phyloP scores from a whole-genome alignment of 805 yeast genomes.

The Suhomyces kilbournensis region DNA sequence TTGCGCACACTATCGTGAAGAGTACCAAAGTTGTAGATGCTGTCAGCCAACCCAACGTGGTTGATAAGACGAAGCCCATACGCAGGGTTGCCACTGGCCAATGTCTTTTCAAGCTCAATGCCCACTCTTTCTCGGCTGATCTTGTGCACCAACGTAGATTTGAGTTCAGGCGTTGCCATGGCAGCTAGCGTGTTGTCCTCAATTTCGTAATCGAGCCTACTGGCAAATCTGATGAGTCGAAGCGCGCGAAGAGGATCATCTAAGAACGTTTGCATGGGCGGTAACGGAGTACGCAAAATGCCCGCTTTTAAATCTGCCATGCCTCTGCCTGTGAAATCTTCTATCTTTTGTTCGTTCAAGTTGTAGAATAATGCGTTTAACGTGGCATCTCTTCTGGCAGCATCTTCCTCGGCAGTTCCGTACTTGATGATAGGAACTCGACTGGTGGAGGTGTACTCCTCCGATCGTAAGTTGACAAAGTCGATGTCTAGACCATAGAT shows the following conservation, averaged over 20 bases:
- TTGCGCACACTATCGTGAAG: constrained; percentile 14
- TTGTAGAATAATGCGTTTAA: constrained; percentile 90
- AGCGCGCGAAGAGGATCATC: constrained; percentile 94
- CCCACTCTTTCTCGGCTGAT: constrained; percentile 91
- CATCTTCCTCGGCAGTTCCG: constrained; percentile 93
- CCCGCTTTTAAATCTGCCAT: constrained; percentile 68
- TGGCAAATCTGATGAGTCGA: constrained; percentile 81
- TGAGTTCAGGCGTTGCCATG: constrained; percentile 61
- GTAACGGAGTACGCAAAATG: constrained; percentile 80
- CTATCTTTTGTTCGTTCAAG: constrained; percentile 62
- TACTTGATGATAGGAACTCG: constrained; percentile 80
- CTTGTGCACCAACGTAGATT: constrained; percentile 58
- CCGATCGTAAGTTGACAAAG: constrained; percentile 87
- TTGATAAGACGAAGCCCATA: constrained; percentile 62
- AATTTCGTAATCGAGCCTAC: constrained; percentile 66
- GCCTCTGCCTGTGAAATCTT: constrained; percentile 82
- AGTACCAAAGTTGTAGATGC: constrained; percentile 49
- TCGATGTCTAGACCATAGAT: constrained; percentile 84
- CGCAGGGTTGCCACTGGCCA: constrained; percentile 59
- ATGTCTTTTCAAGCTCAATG: constrained; percentile 73
- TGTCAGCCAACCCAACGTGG: constrained; percentile 51
- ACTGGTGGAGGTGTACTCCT: constrained; percentile 77
- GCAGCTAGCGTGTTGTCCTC: constrained; percentile 58
- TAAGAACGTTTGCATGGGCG: constrained; percentile 77
- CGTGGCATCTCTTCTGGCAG: constrained; percentile 91